A percentile compares a stretch with the other conserved stretches of the same genome.
phyloP scores from a whole-genome alignment of 2,329 filamentous ascomycete genomes.

The Microcyclospora pomicola region DNA sequence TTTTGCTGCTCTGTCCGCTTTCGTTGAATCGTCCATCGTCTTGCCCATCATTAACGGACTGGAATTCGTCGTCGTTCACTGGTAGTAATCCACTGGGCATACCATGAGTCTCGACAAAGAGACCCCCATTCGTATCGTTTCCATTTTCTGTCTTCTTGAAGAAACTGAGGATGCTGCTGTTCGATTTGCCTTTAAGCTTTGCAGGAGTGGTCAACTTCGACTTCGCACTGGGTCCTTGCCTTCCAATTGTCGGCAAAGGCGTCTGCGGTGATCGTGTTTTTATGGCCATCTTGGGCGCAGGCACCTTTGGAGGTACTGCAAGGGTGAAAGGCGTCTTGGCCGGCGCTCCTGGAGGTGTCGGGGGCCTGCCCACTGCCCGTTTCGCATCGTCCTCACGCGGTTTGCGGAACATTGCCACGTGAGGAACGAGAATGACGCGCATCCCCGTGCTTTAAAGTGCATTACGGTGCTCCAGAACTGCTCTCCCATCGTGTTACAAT shows the following conservation, averaged over 20 bases:
- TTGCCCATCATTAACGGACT: background rate
- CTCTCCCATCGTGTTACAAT: no score
- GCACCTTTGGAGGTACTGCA: slow-evolving; percentile 17
- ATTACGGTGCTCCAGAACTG: no score
- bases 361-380: slow-evolving; percentile 36
- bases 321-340: slow-evolving; percentile 18
- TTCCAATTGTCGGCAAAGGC: slow-evolving; percentile 16
- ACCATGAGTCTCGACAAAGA: slow-evolving; percentile 24
- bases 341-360: slow-evolving; percentile 33
- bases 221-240: slow-evolving; percentile 16
- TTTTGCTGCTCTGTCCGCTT: slow-evolving; percentile 28
- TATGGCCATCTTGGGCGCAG: slow-evolving; percentile 19
- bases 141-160: slow-evolving; percentile 36
- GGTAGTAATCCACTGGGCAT: background rate
- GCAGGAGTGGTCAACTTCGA: slow-evolving; percentile 23
- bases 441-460: no score
- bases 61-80: slow-evolving; percentile 1
- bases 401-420: slow-evolving; percentile 38
- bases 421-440: no score
- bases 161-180: slow-evolving; percentile 40
- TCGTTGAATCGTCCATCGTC: slow-evolving; percentile 30
- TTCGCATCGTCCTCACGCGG: slow-evolving; percentile 32
- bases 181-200: slow-evolving; percentile 30
- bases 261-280: slow-evolving; percentile 15
- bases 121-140: slow-evolving; percentile 16